Evolutionary conservation across 306 rosid genomes (phyloP), one percentile per base, ranked within the genome.

Genomic region (Dryas alaskensis): DNA sequence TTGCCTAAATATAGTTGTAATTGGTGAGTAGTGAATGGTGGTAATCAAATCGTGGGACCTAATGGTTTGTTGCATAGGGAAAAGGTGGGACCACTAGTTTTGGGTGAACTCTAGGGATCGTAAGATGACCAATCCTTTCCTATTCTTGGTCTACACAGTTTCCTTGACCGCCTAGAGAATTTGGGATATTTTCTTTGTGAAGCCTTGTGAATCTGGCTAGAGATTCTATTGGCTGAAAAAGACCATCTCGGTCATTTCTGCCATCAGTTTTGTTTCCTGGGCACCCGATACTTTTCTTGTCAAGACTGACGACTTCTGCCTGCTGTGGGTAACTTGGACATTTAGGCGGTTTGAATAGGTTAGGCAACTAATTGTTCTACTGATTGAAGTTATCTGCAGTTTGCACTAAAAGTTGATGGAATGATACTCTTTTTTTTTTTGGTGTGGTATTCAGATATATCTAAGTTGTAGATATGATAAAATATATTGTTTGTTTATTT

Each of bases 391-490:
- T 54, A 40, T 57, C 16, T 13, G 60, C 68, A 74, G n/a, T 51
- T 79, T 31, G 8, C 69, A 53, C 54, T 55, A 54, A 37, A 64
- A 47, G 27, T 50, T 54, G 6, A 40, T 22, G 45, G 42, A 31
- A 10, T 58, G 12, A 31, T n/a, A 55, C 44, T 50, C 19, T 2
- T 40, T 19, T 55, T 6, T n/a, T 31, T 31, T 31, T 31, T 22
- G 37, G 37, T 31, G 37, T 64, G 39, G 76, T 58, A 63, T 63
- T 60, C 69, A 22, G 37, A 51, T 83, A 73, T 64, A 73, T 75
- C 58, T 63, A 69, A 53, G 64, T 83, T 73, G 71, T 70, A 43
- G 67, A 69, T 64, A 53, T 67, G 76, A 58, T 68, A 67, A 76
- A 43, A 43, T 77, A 25, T 72, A 74, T 70, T 31, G 55, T 75